Percentiles rank a stretch among this genome's conserved stretches.
phyloP scores from a whole-genome alignment of 768 basidiomycete genomes.

The Punctularia strigosozonata region DNA sequence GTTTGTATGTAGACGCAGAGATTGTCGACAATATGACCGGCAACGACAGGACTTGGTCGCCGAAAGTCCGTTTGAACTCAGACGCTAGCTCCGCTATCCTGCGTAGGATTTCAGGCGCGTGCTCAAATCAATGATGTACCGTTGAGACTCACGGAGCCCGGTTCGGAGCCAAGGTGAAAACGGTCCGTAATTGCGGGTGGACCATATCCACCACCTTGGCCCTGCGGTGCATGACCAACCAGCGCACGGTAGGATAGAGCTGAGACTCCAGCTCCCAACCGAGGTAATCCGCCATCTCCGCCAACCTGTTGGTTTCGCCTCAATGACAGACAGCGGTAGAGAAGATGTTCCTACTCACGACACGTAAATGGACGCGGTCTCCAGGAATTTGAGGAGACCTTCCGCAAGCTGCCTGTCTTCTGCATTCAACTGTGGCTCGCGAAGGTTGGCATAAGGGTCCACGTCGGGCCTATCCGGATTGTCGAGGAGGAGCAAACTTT shows the following conservation, averaged over 20 bases:
- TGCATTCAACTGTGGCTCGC: slow-evolving; percentile 44
- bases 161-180: slow-evolving; percentile 64
- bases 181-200: slow-evolving; percentile 65
- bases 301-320: slow-evolving; percentile 34
- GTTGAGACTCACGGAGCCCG: slow-evolving; percentile 40
- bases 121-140: slow-evolving; percentile 1
- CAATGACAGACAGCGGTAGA: not conserved
- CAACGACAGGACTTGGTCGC: slow-evolving; percentile 51
- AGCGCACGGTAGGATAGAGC: slow-evolving; percentile 82
- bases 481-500: slow-evolving; percentile 73
- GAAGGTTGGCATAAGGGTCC: slow-evolving; percentile 48
- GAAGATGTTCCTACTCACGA: slow-evolving; percentile 38
- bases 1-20: slow-evolving; percentile 54
- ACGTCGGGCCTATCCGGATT: slow-evolving; percentile 34
- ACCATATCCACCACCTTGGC: slow-evolving; percentile 86
- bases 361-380: slow-evolving; percentile 60
- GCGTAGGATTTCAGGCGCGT: slow-evolving; percentile 3
- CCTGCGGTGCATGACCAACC: slow-evolving; percentile 82
- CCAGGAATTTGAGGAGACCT: slow-evolving; percentile 64
- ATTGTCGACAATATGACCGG: slow-evolving; percentile 65
- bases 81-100: slow-evolving; percentile 42
- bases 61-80: slow-evolving; percentile 56
- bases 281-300: slow-evolving; percentile 67
- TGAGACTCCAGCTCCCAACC: slow-evolving; percentile 80
- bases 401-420: slow-evolving; percentile 62